Evolutionary conservation across 139 green algal species (phyloP), one percentile per base, ranked within the genome.

Genomic region (Chloropicon primus): DNA sequence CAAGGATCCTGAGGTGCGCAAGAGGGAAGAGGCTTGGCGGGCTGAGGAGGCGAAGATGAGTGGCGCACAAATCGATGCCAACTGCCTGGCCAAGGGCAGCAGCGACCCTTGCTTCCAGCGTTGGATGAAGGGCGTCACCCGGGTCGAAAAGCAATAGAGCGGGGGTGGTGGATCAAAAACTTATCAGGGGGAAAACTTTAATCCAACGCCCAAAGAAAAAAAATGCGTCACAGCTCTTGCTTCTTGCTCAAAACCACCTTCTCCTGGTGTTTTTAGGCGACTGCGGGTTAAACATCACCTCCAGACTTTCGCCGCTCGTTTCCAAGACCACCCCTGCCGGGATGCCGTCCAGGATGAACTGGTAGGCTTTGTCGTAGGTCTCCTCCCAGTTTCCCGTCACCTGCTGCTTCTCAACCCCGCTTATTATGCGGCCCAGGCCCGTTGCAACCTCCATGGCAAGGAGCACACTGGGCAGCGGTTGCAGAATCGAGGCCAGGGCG

Each of bases 51-150:
- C 17, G 74, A 28, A 28, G 27, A 24, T 2, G 24, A 24, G 27
- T 23, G 24, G 74, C 27, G 26, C 27, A 23, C 27, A 78, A 21
- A 41, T 78, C 3, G 27, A 71, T 28, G 54, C 21, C 26, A 72
- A 71, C 27, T 78, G 74, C 27, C 27, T 78, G 1, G 27, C 27
- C 24, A 28, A 29, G 5, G 74, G 74, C 21, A 72, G 27, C 27
- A 62, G 24, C 74, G 74, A 78, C 74, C 27, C 21, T 29, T 78
- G 74, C 74, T 78, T 78, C 74, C 26, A 78, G 74, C 24, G 54
- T 1, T 78, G 74, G 74, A 23, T 78, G 21, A 78, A 78, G 41
- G 41, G 41, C 17, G 41, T 62, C 10, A 17, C 41, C 41, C 5
- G 41, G 41, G 10, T n/a, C 10, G 41, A 5, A 5, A 17, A 62